Evolutionary conservation across 768 basidiomycete genomes (phyloP), one percentile per base, ranked within the genome.

Genomic region (Panellus pusillus): DNA sequence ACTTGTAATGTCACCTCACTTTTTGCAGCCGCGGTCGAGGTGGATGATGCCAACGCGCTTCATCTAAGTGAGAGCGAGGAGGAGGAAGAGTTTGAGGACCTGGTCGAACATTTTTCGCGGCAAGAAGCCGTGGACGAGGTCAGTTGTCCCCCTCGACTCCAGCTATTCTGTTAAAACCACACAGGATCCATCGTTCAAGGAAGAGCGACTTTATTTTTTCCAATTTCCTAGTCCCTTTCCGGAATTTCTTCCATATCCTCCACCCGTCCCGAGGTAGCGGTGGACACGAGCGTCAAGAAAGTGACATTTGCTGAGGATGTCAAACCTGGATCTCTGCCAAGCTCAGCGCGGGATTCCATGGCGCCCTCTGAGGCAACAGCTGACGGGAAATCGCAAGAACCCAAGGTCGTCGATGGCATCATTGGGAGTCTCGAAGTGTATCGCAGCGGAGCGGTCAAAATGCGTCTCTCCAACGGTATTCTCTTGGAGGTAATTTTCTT

Each of bases 211-310:
- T 4, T 96, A 89, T 64, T 86, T 93, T 61, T 94, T 96, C 73
- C 93, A 95, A 65, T 96, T 96, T 63, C 94, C 94, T 0, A 68
- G 75, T 9, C 89, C 91, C 0, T 94, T 97, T 69, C 93, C 93
- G 0, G 78, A 74, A 5, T 94, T 94, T 70, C 54, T 73, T 2
- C 72, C 66, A 7, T 57, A 68, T 8, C 55, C 71, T 17, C 63
- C 66, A 9, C 52, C 61, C 15, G 71, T 67, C 9, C 66, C 20
- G 72, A 75, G 43, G 66, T 74, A 38, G 71, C 61, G 1, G 58
- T 46, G 29, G 71, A 69, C 19, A 61, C 62, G 32, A 57, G 56
- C 24, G 57, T 54, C 46, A 86, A 80, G 67, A 81, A 75, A 62
- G 87, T 89, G 3, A 78, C 86, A 1, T 89, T 89, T 66, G 81